Base-by-base conservation (phyloP, 306 rosid genomes). In the Cicer pinnatifidum region DNA sequence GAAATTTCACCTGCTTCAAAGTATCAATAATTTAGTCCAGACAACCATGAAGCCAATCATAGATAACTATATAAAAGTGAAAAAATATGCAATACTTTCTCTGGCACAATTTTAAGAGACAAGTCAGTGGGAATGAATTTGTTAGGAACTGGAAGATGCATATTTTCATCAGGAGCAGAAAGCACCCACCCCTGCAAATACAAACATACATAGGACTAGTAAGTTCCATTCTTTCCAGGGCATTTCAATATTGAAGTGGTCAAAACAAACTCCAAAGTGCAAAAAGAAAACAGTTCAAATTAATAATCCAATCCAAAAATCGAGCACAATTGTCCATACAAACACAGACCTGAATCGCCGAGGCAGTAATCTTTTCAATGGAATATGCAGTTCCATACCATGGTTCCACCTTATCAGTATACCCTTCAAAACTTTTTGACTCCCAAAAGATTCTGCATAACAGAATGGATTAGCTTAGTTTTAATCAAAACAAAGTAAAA, bases 331-430 rank as follows among this genome's bases (percentile, higher is more conserved):
- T 59, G 20, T 43, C 51, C 33, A 50, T 8, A 51, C 12, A 72
- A 71, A 71, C 85, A 81, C 87, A 75, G 75, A 94, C 99, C 99
- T 87, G 85, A 63, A 94, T 84, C 12, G 10, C 44, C 58, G 97
- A 79, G 63, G 75, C 37, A 17, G 89, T 82, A 61, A 88, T 79
- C 65, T 74, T 91, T 86, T 91, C 95, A 20, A 86, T 11, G 48
- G 92, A 83, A 85, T 89, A 94, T 38, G 89, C 78, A 78, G 97
- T 94, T 80, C 91, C 91, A 87, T 94, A 94, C 99, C 99, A 94
- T 62, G 91, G 96, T 85, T 94, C 99, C 72, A 83, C 88, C 83
- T 72, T 79, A 75, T 91, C 86, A 20, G 95, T 86, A 37, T 71
- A 72, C 68, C 89, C 97, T 86, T 89, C 97, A 82, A 91, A 91